Base-by-base conservation (phyloP, 208 protist genomes). In the Angomonas ambiguus region DNA sequence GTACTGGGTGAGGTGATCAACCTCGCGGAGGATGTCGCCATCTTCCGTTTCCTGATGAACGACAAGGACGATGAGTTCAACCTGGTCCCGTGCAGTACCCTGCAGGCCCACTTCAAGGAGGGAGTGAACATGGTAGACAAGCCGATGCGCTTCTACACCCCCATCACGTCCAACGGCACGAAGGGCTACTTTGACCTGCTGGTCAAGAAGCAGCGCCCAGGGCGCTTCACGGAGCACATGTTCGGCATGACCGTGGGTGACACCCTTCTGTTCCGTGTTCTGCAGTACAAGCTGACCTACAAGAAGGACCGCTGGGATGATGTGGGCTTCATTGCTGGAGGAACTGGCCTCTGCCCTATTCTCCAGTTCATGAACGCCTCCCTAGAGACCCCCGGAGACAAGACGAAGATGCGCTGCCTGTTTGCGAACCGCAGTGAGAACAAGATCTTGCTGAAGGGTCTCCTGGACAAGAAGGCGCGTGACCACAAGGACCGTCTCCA, bases 401-500 rank as follows among this genome's bases (percentile, higher is more conserved):
- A 67, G 33, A 97, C 91, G 13, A 85, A 92, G 77, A 45, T 97
- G 11, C 78, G 53, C 32, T 67, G 97, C 33, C 65, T 98, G 1
- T 98, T 93, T 65, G 92, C 87, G 68, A 97, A 97, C 79, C 73
- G 87, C 67, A 87, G 88, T 3, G 92, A 96, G 77, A 83, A 95
- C 51, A 93, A 97, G 74, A 97, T 98, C 55, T 78, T 97, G 25
- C 77, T 97, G 38, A 93, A 93, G 62, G 85, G 82, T 25, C 77
- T 92, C 84, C 67, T 97, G 31, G 95, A 97, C 34, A 77, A 85
- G 60, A 75, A 79, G 64, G 77, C 76, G 33, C 61, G 53, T 32
- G 62, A 85, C 57, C 67, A 87, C 72, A 74, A 80, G 11, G 74
- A 96, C 58, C 80, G 81, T 53, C 78, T 98, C 53, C 77, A 95